These are phyloP conservation scores for Citrus mangshanensis DNA, from an alignment of 345 rosid species.

Conservation along the genomic window DNA sequence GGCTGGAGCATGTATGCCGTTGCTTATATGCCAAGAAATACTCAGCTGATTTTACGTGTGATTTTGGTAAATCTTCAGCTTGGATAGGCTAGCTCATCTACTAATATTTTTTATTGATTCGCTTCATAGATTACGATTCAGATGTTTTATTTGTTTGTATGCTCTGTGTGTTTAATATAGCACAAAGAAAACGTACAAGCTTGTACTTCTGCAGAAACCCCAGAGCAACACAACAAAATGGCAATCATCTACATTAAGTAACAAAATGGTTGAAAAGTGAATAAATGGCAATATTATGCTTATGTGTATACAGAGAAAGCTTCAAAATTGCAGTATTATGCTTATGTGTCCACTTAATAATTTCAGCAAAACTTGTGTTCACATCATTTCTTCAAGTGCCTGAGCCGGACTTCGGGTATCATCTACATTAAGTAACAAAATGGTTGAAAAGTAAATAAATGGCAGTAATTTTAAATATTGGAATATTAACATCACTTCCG, in stretches of 20 bases:
- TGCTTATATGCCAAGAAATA: background rate
- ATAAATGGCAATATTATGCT: no score
- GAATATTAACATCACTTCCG: background rate
- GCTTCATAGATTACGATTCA: background rate
- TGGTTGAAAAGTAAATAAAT: background rate
- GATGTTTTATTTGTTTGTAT: slow-evolving; percentile 5
- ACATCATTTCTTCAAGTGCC: no score
- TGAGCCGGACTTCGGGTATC: no score
- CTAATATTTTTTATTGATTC: background rate
- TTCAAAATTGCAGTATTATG: background rate
- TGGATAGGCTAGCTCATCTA: background rate
- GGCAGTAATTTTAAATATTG: background rate
- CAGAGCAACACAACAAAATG: background rate
- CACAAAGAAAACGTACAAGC: slow-evolving; percentile 8
- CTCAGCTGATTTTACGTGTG: background rate
- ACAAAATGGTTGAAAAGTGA: no score
- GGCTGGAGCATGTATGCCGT: background rate
- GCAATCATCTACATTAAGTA: no score
- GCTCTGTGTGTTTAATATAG: background rate
- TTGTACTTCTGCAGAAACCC: background rate
- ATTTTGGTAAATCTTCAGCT: background rate
- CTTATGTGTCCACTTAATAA: background rate
- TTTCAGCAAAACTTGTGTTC: no score
- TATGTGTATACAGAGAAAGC: no score
- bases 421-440: no score